Evolutionary conservation across 1,284 basidiomycete species (phyloP).

Genomic region (Boletus semigastroideus): DNA sequence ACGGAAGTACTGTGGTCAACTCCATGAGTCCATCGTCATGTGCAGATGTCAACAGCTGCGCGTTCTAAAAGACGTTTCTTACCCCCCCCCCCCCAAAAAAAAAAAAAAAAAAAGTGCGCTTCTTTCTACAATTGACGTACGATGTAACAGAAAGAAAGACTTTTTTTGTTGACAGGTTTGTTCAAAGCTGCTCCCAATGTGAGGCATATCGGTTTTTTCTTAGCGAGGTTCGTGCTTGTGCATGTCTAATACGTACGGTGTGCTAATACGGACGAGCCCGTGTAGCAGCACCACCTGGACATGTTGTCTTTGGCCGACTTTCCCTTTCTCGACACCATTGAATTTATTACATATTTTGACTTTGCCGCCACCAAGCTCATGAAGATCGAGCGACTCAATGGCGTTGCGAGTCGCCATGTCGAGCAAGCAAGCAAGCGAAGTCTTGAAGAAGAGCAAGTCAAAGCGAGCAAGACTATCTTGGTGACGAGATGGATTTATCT

Average conservation of each 20-base stretch:
- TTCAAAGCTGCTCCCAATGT: background rate
- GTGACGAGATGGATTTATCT: too few relatives aligned
- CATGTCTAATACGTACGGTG: background rate
- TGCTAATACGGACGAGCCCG: background rate
- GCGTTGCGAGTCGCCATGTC: background rate
- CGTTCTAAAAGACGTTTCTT: conserved; percentile 5
- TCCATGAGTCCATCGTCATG: conserved; percentile 11
- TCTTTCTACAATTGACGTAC: conserved; percentile 6
- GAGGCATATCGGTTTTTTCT: background rate
- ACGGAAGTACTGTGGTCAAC: conserved; percentile 4
- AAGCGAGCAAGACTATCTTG: conserved; percentile 9
- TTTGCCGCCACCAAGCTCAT: too few relatives aligned
- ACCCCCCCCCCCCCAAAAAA: too few relatives aligned
- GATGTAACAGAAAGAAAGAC: too few relatives aligned
- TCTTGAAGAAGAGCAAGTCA: conserved; percentile 5
- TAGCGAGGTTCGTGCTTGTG: background rate
- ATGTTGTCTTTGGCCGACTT: background rate
- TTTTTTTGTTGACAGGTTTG: background rate
- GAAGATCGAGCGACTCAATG: background rate
- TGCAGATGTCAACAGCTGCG: conserved; percentile 3
- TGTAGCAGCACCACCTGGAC: background rate
- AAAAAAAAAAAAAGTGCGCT: too few relatives aligned
- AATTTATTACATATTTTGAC: background rate
- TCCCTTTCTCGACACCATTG: conserved; percentile 7
- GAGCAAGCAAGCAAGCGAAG: background rate